Base-by-base conservation (phyloP, 2,329 filamentous ascomycete species). In the Aspergillus fischeri region DNA sequence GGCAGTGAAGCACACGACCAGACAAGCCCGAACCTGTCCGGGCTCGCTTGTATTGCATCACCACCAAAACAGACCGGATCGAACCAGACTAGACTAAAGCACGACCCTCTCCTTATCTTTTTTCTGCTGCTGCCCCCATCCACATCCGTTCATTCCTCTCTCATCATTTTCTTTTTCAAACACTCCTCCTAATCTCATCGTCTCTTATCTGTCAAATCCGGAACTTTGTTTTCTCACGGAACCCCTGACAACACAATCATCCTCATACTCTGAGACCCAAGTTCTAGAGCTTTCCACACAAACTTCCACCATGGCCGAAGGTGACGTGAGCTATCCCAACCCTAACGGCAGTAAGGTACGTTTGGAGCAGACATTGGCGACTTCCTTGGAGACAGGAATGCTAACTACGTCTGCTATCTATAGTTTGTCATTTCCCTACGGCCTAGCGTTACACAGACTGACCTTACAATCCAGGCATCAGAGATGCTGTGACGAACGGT, bases 261-360 rank as follows among this genome's bases (percentile, higher is more conserved):
- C 45, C 53, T 28, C 54, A 53, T 53, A 44, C 60, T 61, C 56
- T 32, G 42, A 21, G 53, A 20, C 14, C 42, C 25, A 35, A 61
- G 28, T 51, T 51, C 32, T 14, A 28, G 54, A 60, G 56, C 58
- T 64, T 54, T 55, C 54, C 55, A 55, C 62, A 62, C 63, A 59
- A 63, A 65, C 64, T 61, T 57, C 53, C 65, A 54, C 57, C 53
- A 74, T 73, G 71, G 70, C 72, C 61, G 67, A 70, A 49, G 25
- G 67, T 64, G 67, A 73, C 60, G 72, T 75, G 65, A 71, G 63
- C 65, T 75, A 75, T 59, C 73, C 72, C 52, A 67, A 74, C 60
- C 67, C 74, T 53, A 63, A 70, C 38, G 66, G 63, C 63, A 70
- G 75, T 76, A 70, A 75, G 73, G 73, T 75, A 69, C 49, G 68